These are phyloP conservation scores for Suillus hirtellus DNA, from an alignment of 768 basidiomycete species.

Conservation along the genomic window DNA sequence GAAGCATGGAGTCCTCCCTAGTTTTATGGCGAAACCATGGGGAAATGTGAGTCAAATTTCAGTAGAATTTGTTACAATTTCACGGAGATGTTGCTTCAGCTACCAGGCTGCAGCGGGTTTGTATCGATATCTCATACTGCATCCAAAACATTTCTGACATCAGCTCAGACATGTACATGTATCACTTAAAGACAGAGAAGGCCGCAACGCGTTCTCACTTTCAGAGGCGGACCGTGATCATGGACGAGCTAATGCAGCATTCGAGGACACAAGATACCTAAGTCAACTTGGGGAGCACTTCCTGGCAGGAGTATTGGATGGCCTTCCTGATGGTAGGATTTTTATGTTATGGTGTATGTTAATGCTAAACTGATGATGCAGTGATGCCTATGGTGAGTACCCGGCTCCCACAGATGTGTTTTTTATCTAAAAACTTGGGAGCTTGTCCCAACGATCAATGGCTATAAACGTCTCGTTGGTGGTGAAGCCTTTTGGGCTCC, in stretches of 20 bases:
- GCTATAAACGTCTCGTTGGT: slow-evolving; percentile 94
- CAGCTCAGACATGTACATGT: slow-evolving; percentile 82
- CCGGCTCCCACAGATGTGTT: not conserved
- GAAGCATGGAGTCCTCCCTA: slow-evolving; percentile 84
- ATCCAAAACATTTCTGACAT: slow-evolving; percentile 1
- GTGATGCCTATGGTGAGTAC: slow-evolving; percentile 79
- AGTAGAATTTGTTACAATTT: slow-evolving; percentile 9
- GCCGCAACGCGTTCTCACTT: slow-evolving; percentile 80
- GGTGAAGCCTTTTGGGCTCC: slow-evolving; percentile 96
- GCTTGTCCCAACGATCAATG: slow-evolving; percentile 91
- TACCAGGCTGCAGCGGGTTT: slow-evolving; percentile 95
- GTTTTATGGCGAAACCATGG: slow-evolving; percentile 99
- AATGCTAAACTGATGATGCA: slow-evolving; percentile 24
- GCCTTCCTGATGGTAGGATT: slow-evolving; percentile 78
- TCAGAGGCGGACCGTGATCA: slow-evolving; percentile 55
- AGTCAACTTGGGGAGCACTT: slow-evolving; percentile 88
- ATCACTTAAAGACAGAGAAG: slow-evolving; percentile 68
- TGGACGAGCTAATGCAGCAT: slow-evolving; percentile 71
- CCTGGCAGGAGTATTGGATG: slow-evolving; percentile 89
- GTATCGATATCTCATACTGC: slow-evolving; percentile 18
- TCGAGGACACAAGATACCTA: slow-evolving; percentile 81
- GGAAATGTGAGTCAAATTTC: slow-evolving; percentile 59
- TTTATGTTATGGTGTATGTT: not conserved
- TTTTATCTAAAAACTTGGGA: slow-evolving; percentile 26
- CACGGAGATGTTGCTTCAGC: slow-evolving; percentile 41